A percentile compares a stretch with the other conserved stretches of the same genome.
These are phyloP conservation scores for Ophiosphaerella herpotricha DNA, from an alignment of 2,329 filamentous ascomycete species.

Conservation along the genomic window DNA sequence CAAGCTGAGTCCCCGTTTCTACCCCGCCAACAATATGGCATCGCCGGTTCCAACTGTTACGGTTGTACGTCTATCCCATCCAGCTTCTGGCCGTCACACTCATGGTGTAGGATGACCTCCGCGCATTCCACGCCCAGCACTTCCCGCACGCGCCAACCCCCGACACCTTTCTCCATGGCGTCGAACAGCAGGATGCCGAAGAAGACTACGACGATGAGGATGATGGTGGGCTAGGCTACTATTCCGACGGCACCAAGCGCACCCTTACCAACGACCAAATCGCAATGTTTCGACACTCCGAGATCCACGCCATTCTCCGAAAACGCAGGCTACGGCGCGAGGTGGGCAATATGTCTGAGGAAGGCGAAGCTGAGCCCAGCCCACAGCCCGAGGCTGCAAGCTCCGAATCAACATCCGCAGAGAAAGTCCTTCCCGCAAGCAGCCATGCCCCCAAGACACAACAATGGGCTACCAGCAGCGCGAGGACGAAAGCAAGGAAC, in stretches of 20 bases:
- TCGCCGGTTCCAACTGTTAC: slow-evolving; percentile 39
- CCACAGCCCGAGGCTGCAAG: background rate
- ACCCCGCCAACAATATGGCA: slow-evolving; percentile 14
- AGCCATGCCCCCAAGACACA: slow-evolving; percentile 25
- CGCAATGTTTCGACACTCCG: slow-evolving; percentile 85
- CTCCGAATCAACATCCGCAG: slow-evolving; percentile 4
- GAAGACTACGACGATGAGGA: slow-evolving; percentile 47
- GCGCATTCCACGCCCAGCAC: slow-evolving; percentile 50
- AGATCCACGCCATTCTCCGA: slow-evolving; percentile 71
- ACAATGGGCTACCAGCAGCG: slow-evolving; percentile 34
- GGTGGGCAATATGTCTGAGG: slow-evolving; percentile 20
- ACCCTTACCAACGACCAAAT: slow-evolving; percentile 92
- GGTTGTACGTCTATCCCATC: slow-evolving; percentile 24
- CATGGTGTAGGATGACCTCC: slow-evolving; percentile 48
- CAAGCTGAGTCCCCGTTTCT: slow-evolving; percentile 18
- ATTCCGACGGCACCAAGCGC: slow-evolving; percentile 82
- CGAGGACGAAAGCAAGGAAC: slow-evolving; percentile 29
- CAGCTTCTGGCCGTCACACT: slow-evolving; percentile 9
- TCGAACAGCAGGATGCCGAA: slow-evolving; percentile 37
- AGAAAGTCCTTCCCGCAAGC: slow-evolving; percentile 16
- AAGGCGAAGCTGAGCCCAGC: slow-evolving; percentile 7
- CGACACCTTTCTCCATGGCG: slow-evolving; percentile 34
- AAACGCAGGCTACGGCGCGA: slow-evolving; percentile 32
- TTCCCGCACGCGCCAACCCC: slow-evolving; percentile 48
- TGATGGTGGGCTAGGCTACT: slow-evolving; percentile 78